phyloP scores from a whole-genome alignment of 2,329 filamentous ascomycete species.

The Fusarium xylarioides region DNA sequence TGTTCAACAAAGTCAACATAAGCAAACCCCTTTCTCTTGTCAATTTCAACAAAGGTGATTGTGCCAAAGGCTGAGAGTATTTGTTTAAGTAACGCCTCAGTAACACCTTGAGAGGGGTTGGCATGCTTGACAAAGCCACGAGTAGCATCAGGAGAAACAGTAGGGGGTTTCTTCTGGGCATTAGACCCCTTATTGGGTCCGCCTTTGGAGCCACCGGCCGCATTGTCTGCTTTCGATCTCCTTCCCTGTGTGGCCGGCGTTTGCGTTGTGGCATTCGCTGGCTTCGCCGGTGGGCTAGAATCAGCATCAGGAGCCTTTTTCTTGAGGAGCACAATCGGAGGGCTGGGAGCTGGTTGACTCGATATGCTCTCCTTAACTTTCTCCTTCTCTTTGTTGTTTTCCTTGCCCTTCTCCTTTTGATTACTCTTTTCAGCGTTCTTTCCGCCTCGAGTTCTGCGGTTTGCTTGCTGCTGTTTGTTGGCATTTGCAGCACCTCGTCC shows the following conservation, averaged over 20 bases:
- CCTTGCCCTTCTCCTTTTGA: slow-evolving; percentile 51
- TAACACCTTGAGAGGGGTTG: slow-evolving; percentile 91
- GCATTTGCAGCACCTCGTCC: slow-evolving; percentile 31
- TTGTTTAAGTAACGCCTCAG: slow-evolving; percentile 79
- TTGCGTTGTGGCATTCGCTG: slow-evolving; percentile 40
- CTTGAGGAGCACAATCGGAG: slow-evolving; percentile 55
- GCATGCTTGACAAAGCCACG: slow-evolving; percentile 84
- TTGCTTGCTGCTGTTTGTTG: slow-evolving; percentile 41
- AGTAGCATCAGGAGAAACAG: slow-evolving; percentile 56
- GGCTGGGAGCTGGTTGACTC: slow-evolving; percentile 38
- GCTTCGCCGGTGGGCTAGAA: slow-evolving; percentile 33
- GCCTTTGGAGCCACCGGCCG: slow-evolving; percentile 29
- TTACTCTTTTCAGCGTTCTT: slow-evolving; percentile 54
- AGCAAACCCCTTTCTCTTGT: slow-evolving; percentile 93
- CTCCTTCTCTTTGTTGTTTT: slow-evolving; percentile 37
- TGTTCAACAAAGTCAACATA: slow-evolving; percentile 88
- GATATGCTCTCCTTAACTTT: slow-evolving; percentile 35
- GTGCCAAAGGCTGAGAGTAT: slow-evolving; percentile 78
- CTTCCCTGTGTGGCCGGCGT: slow-evolving; percentile 44
- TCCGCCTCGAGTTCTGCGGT: slow-evolving; percentile 47
- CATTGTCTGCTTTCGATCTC: slow-evolving; percentile 36
- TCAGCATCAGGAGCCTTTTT: slow-evolving; percentile 46
- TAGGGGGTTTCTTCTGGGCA: slow-evolving; percentile 48
- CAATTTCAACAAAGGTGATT: slow-evolving; percentile 85
- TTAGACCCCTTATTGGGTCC: slow-evolving; percentile 37